A percentile compares a stretch with the other conserved stretches of the same genome.
Evolutionary conservation across 768 basidiomycete genomes (phyloP).

Genomic region (Naganishia vaughanmartiniae): DNA sequence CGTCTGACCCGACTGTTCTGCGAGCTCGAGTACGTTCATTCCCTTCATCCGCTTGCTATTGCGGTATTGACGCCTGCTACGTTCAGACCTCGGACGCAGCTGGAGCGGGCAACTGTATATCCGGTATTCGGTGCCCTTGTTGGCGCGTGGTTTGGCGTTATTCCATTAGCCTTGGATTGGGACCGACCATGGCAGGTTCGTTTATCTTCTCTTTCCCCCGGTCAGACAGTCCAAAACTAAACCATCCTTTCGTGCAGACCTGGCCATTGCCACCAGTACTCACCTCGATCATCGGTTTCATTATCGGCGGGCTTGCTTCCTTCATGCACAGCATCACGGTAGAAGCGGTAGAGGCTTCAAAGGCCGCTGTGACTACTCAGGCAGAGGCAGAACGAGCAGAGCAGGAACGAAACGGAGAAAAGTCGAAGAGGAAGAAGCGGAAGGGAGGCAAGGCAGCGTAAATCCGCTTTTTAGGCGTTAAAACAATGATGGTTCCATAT

Average conservation of each 20-base stretch:
- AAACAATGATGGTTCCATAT: neutral
- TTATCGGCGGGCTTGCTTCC: slow-evolving; percentile 36
- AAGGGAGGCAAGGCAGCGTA: slow-evolving; percentile 16
- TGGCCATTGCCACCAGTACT: slow-evolving; percentile 44
- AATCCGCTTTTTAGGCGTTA: neutral
- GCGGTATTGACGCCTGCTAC: neutral
- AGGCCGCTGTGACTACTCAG: slow-evolving; percentile 7
- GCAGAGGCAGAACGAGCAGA: slow-evolving; percentile 12
- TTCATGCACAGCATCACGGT: slow-evolving; percentile 35
- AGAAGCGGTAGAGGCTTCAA: slow-evolving; percentile 17
- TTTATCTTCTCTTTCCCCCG: slow-evolving; percentile 25
- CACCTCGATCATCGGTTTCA: slow-evolving; percentile 40
- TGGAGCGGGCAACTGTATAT: slow-evolving; percentile 76
- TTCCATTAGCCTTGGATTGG: slow-evolving; percentile 92
- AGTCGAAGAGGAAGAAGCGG: slow-evolving; percentile 4
- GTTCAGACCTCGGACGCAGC: slow-evolving; percentile 50
- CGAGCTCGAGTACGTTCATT: slow-evolving; percentile 69
- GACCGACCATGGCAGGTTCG: slow-evolving; percentile 93
- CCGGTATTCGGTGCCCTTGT: slow-evolving; percentile 69
- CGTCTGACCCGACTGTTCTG: slow-evolving; percentile 78
- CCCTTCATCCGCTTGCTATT: neutral
- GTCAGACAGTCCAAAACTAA: neutral
- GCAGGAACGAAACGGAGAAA: slow-evolving; percentile 2
- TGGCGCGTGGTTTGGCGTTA: slow-evolving; percentile 76
- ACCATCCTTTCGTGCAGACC: slow-evolving; percentile 24